Conservation (phyloP, 306 rosid genomes). For the Lagenaria siceraria region DNA sequence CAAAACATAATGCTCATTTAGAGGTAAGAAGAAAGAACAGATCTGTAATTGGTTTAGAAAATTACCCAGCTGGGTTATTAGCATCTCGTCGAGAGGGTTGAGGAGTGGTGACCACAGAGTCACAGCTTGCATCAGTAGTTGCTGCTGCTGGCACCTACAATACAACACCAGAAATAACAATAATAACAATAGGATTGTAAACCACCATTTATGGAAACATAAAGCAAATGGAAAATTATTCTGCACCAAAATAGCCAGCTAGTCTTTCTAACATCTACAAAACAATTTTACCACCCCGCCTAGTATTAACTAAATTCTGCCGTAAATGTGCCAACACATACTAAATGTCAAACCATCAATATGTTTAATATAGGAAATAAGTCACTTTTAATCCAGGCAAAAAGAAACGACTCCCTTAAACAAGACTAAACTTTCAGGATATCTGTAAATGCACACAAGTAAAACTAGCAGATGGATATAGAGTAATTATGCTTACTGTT, state of each 20-base stretch:
- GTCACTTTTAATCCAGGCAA: neutral
- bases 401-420: neutral
- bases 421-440: neutral
- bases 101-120: constrained; percentile 79
- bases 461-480: neutral
- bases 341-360: neutral
- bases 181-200: neutral
- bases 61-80: constrained; percentile 96
- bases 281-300: neutral
- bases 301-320: neutral
- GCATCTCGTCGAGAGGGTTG: constrained; percentile 77
- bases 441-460: neutral
- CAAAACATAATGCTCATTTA: neutral
- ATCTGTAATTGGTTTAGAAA: constrained; percentile 1
- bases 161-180: constrained; percentile 14
- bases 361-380: neutral
- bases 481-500: constrained; percentile 38
- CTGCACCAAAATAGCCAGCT: neutral
- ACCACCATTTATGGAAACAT: neutral
- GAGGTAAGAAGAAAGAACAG: constrained; percentile 1
- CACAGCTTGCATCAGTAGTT: constrained; percentile 84
- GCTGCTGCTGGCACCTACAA: constrained; percentile 64
- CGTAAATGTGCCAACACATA: neutral
- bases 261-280: neutral
- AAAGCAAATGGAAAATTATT: neutral